Percentiles rank a stretch among this genome's conserved stretches.
These are phyloP conservation scores for Erysimum cheiranthoides DNA, from an alignment of 345 rosid species.

Conservation along the genomic window DNA sequence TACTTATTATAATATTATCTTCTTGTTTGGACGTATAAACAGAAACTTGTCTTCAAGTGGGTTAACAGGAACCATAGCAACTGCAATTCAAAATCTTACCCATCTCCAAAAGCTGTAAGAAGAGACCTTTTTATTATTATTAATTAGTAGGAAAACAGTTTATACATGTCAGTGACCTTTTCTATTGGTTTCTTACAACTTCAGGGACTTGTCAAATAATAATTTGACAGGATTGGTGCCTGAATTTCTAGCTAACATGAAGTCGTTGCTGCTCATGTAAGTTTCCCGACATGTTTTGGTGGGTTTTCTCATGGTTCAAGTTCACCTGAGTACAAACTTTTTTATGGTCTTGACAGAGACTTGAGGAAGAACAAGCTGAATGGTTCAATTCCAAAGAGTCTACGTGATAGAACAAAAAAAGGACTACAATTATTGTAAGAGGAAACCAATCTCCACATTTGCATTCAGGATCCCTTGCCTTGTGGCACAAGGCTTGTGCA, in stretches of 20 bases:
- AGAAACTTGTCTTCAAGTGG: conserved; percentile 50
- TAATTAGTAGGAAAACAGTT: not conserved
- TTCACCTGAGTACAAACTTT: not conserved
- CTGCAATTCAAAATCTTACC: conserved; percentile 39
- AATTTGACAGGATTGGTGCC: conserved; percentile 55
- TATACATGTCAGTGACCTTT: not conserved
- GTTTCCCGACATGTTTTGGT: conserved; percentile 23
- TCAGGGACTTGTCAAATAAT: conserved; percentile 54
- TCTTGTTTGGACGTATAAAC: not conserved
- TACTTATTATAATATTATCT: not conserved
- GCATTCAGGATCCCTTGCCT: not conserved
- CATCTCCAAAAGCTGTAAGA: conserved; percentile 52
- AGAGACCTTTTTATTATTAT: not conserved
- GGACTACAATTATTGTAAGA: conserved; percentile 37
- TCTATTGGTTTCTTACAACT: not conserved
- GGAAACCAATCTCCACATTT: not conserved
- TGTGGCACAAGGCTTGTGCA: not conserved
- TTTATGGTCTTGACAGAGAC: conserved; percentile 46
- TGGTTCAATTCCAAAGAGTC: conserved; percentile 48
- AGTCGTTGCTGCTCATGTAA: conserved; percentile 52
- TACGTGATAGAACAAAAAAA: conserved; percentile 36
- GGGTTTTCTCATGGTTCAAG: not conserved
- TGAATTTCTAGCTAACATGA: conserved; percentile 48
- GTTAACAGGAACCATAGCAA: conserved; percentile 42
- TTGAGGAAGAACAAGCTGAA: conserved; percentile 46